Conservation (phyloP, 805 yeast genomes). For the Peterozyma toletana region DNA sequence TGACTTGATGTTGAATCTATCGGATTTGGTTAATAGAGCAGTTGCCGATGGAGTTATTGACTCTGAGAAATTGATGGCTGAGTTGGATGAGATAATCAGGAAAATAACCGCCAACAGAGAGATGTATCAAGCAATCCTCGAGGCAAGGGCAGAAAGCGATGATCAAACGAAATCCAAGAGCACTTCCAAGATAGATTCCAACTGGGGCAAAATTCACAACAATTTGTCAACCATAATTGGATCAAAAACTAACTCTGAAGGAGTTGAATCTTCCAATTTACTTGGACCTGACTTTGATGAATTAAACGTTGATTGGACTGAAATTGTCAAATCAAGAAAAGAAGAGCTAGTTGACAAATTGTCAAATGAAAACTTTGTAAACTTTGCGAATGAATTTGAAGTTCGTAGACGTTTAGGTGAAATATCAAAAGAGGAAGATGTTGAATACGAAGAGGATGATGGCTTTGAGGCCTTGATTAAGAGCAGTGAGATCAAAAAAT, state of each 20-base stretch:
- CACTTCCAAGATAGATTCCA: constrained; percentile 18
- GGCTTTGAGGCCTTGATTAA: constrained; percentile 3
- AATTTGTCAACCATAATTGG: constrained; percentile 19
- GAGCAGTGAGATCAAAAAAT: constrained; percentile 4
- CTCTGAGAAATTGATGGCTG: constrained; percentile 23
- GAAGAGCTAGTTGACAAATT: background rate
- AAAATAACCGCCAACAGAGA: constrained; percentile 29
- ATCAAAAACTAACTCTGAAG: constrained; percentile 7
- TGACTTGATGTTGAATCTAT: constrained; percentile 38
- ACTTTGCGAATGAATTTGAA: constrained; percentile 1
- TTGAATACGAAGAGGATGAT: constrained; percentile 6
- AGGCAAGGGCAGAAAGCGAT: constrained; percentile 13
- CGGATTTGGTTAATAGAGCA: constrained; percentile 19
- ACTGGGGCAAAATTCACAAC: constrained; percentile 39
- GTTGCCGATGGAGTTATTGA: constrained; percentile 19
- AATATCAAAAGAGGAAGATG: background rate
- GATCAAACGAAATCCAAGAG: constrained; percentile 10
- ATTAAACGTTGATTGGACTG: constrained; percentile 26
- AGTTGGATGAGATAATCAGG: constrained; percentile 31
- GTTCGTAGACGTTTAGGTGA: constrained; percentile 1
- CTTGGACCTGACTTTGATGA: constrained; percentile 31
- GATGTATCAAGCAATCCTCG: constrained; percentile 27
- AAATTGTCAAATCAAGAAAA: background rate
- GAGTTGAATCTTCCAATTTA: constrained; percentile 10
- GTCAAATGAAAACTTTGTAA: constrained; percentile 1